Evolutionary conservation across 768 basidiomycete species (phyloP).

Genomic region (Rhizopogon vulgaris): DNA sequence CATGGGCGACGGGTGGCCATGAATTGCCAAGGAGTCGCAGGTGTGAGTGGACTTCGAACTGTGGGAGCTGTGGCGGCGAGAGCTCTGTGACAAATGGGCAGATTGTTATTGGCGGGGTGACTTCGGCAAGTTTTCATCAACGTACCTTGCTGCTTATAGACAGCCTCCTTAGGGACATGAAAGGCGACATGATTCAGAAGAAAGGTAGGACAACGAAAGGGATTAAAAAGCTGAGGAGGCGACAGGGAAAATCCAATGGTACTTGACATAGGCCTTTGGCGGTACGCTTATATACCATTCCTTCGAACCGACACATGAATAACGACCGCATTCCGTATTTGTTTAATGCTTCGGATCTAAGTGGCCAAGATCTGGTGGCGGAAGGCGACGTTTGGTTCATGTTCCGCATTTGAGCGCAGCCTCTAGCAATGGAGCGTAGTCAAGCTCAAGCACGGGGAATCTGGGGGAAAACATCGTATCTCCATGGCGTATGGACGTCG

Average conservation of each 20-base stretch:
- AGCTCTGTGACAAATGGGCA: neutral
- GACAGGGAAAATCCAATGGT: neutral
- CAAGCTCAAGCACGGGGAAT: slow-evolving; percentile 1
- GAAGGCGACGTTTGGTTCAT: neutral
- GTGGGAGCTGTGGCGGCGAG: slow-evolving; percentile 5
- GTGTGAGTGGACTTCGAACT: slow-evolving; percentile 13
- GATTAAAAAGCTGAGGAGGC: neutral
- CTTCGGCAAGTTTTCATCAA: neutral
- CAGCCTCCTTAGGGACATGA: slow-evolving; percentile 16
- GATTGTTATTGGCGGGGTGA: neutral
- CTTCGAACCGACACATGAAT: neutral
- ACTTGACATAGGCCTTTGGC: neutral
- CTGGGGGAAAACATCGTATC: slow-evolving; percentile 1
- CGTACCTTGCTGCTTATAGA: slow-evolving; percentile 18
- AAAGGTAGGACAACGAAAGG: neutral
- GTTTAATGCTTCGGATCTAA: slow-evolving; percentile 12
- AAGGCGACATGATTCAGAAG: slow-evolving; percentile 10
- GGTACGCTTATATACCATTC: slow-evolving; percentile 15
- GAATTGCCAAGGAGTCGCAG: slow-evolving; percentile 7
- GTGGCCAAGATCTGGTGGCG: slow-evolving; percentile 6
- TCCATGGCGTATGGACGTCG: slow-evolving; percentile 2
- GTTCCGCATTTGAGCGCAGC: slow-evolving; percentile 1
- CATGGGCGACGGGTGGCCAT: slow-evolving; percentile 12
- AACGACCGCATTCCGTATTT: neutral
- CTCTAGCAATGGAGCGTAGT: neutral